phyloP scores from a whole-genome alignment of 1,284 basidiomycete genomes.

The Entoloma clypeatum region DNA sequence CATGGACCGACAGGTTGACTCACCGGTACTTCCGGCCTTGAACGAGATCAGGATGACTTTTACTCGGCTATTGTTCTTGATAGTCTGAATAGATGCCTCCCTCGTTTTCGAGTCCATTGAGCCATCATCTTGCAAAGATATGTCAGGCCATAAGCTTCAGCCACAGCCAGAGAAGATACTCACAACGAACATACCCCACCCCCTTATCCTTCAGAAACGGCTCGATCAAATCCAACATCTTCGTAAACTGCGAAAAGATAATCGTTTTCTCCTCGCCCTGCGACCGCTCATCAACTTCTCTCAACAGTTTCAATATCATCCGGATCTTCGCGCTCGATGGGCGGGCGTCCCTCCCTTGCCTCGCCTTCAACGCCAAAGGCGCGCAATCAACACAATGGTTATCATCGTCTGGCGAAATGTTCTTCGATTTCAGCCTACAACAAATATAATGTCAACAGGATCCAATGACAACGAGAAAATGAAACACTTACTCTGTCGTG shows the following conservation, averaged over 20 bases:
- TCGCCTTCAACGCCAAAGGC: constrained; percentile 42
- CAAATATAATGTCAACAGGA: constrained; percentile 1
- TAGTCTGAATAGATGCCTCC: constrained; percentile 69
- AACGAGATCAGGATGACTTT: constrained; percentile 92
- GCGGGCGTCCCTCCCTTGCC: constrained; percentile 29
- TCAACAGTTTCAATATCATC: constrained; percentile 74
- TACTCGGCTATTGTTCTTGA: constrained; percentile 57
- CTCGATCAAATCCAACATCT: constrained; percentile 85
- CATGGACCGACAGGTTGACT: constrained; percentile 15
- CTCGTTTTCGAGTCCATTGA: constrained; percentile 77
- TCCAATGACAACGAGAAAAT: constrained; percentile 2
- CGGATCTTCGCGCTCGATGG: constrained; percentile 86
- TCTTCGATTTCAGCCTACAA: constrained; percentile 36
- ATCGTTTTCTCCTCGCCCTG: constrained; percentile 84
- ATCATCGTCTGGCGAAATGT: constrained; percentile 34
- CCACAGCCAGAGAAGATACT: constrained; percentile 33
- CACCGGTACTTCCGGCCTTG: constrained; percentile 91
- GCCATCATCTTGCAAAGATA: constrained; percentile 68
- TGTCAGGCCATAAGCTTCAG: not conserved
- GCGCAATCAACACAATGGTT: constrained; percentile 60
- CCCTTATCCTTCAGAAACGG: constrained; percentile 70
- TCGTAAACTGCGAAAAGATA: constrained; percentile 86
- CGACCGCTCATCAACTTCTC: constrained; percentile 61
- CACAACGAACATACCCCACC: constrained; percentile 81
- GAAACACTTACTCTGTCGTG: constrained; percentile 53